A percentile compares a stretch with the other conserved stretches of the same genome.
phyloP scores from a whole-genome alignment of 2,329 filamentous ascomycete species.

The Diaporthe helianthi region DNA sequence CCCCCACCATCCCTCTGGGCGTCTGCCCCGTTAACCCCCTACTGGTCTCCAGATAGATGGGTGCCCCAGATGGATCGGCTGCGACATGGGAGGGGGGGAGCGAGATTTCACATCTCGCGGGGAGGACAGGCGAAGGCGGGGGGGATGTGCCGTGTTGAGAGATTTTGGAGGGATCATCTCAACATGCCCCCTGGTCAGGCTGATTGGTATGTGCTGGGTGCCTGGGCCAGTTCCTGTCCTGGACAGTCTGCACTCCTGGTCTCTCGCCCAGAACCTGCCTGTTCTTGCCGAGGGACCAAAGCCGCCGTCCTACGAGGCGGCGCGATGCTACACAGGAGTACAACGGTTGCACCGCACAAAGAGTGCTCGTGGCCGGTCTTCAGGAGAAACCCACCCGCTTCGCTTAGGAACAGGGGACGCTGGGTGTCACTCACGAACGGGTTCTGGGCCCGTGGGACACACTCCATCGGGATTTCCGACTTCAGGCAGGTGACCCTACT shows the following conservation, averaged over 20 bases:
- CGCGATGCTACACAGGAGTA: background rate
- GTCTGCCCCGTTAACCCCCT: background rate
- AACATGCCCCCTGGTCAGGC: background rate
- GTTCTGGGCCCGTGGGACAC: background rate
- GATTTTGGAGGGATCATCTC: conserved; percentile 2
- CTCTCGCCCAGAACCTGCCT: background rate
- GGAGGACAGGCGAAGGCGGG: background rate
- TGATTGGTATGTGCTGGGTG: background rate
- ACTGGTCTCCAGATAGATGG: background rate
- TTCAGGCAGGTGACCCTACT: background rate
- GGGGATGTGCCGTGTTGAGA: conserved; percentile 8
- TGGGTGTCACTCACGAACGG: background rate
- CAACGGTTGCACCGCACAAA: background rate
- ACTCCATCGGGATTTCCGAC: conserved; percentile 15
- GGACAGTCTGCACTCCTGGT: too few species aligned
- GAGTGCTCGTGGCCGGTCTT: background rate
- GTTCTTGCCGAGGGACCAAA: background rate
- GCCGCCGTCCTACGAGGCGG: background rate
- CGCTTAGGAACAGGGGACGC: background rate
- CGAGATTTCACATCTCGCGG: conserved; percentile 25
- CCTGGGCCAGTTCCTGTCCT: background rate
- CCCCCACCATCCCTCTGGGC: too few species aligned
- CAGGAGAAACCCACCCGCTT: background rate
- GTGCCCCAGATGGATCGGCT: conserved; percentile 19
- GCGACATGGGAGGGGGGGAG: background rate